Base-by-base conservation (phyloP, 805 yeast species). In the Kockiozyma suomiensis region DNA sequence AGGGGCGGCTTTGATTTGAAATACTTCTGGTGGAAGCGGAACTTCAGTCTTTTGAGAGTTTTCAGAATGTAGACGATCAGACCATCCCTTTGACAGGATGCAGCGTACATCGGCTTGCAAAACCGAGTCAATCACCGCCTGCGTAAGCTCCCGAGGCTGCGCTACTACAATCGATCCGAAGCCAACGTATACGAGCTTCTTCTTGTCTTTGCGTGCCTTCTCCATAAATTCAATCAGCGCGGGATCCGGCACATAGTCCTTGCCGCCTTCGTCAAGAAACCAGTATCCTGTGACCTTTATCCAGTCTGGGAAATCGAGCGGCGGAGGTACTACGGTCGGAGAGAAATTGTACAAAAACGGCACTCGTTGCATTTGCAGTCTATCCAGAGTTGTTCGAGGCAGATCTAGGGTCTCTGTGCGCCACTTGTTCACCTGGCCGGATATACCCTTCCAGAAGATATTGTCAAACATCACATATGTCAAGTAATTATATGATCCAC, bases 201-300 rank as follows among this genome's bases (percentile, higher is more conserved):
- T 87, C 0, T 77, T 75, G 50, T 83, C 85, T 1, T 69, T 68
- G 50, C 79, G 76, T 0, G 97, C 97, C 50, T 75, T 72, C 13
- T 75, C 68, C 46, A 93, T 83, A 68, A 93, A 93, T 5, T 77
- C 76, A 0, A 74, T 62, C 42, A 93, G 73, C 12, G 75, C 84
- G 7, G 73, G 66, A 0, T 90, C 88, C 2, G 97, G 96, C 1
- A 74, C 70, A 70, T 82, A 89, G 2, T 74, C 73, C 32, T 80
- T 78, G 33, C 69, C 70, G 1, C 82, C 81, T 67, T 88, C 92
- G 68, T 91, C 87, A 67, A 93, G 76, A 68, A 90, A 89, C 98
- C 98, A 93, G 71, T 93, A 93, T 0, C 98, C 98, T 0, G 97
- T 89, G 10, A 92, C 96, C 67, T 81, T 88, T n/a, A 93, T 83